Conservation (phyloP, 345 rosid genomes). For the Citrus unshiu region DNA sequence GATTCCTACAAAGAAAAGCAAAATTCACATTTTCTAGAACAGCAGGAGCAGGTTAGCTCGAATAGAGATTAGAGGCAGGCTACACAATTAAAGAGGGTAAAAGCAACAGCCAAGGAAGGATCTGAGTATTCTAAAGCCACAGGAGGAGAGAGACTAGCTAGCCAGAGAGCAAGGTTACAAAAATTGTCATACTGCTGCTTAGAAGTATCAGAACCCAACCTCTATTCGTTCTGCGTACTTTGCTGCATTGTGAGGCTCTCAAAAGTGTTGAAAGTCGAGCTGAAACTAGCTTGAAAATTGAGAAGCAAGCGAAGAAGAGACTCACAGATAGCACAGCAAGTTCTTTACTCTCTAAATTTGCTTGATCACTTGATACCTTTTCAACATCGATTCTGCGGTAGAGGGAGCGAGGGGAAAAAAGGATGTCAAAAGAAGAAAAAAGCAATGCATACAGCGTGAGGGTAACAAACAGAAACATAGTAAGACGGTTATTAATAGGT, state of each 20-base stretch:
- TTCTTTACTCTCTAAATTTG: constrained; percentile 67
- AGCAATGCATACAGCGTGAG: neutral
- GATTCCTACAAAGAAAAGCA: neutral
- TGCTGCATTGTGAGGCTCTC: constrained; percentile 30
- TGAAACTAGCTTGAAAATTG: constrained; percentile 59
- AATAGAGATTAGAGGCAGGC: neutral
- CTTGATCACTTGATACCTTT: constrained; percentile 51
- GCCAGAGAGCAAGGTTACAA: constrained; percentile 65
- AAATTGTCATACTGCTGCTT: constrained; percentile 78
- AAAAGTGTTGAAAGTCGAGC: constrained; percentile 28
- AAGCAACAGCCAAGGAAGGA: neutral
- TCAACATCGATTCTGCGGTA: constrained; percentile 56
- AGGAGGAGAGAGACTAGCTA: constrained; percentile 14
- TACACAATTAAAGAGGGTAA: neutral
- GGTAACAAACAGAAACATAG: neutral
- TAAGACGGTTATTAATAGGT: neutral
- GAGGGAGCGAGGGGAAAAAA: neutral
- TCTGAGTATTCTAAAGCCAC: constrained; percentile 9
- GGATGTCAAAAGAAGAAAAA: neutral
- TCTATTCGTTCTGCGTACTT: constrained; percentile 36
- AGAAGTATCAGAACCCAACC: constrained; percentile 78
- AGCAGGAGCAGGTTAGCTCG: neutral
- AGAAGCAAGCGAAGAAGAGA: constrained; percentile 56
- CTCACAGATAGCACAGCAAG: constrained; percentile 56
- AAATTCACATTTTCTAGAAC: neutral